Evolutionary conservation across 805 yeast genomes (phyloP).

Genomic region (Yueomyces sp.): DNA sequence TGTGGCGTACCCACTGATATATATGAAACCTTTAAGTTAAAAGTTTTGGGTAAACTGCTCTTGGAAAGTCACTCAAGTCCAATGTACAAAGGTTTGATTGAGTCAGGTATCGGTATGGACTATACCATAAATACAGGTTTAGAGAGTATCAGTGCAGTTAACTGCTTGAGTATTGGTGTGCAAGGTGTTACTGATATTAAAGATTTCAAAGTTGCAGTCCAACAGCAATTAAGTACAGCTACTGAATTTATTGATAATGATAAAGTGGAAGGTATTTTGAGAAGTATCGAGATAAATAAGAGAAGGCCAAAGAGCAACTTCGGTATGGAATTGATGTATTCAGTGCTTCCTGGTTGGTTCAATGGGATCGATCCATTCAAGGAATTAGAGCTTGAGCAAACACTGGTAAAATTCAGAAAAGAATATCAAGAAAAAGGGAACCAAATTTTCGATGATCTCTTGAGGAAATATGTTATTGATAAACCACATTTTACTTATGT

Average conservation of each 20-base stretch:
- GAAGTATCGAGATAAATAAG: constrained; percentile 72
- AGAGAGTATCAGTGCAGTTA: constrained; percentile 65
- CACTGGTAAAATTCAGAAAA: constrained; percentile 43
- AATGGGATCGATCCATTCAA: constrained; percentile 69
- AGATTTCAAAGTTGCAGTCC: constrained; percentile 35
- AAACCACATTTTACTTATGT: constrained; percentile 56
- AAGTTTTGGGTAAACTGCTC: constrained; percentile 53
- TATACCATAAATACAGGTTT: constrained; percentile 80
- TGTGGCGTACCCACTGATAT: constrained; percentile 61
- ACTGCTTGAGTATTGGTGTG: constrained; percentile 73
- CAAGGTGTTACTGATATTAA: constrained; percentile 53
- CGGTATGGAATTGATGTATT: constrained; percentile 65
- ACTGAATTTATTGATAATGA: constrained; percentile 36
- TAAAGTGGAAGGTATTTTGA: constrained; percentile 74
- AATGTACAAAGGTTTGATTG: constrained; percentile 74
- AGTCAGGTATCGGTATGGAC: constrained; percentile 73
- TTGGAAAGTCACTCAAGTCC: constrained; percentile 91
- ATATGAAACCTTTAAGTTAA: constrained; percentile 60
- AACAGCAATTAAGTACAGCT: constrained; percentile 33
- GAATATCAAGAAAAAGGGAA: constrained; percentile 45
- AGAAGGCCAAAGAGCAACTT: constrained; percentile 84
- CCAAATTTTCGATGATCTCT: constrained; percentile 42
- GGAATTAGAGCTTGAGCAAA: constrained; percentile 48
- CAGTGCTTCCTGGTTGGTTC: constrained; percentile 76
- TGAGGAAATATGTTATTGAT: constrained; percentile 37